Evolutionary conservation across 23 red algal genomes (phyloP).

Genomic region (Agarophyton chilense): DNA sequence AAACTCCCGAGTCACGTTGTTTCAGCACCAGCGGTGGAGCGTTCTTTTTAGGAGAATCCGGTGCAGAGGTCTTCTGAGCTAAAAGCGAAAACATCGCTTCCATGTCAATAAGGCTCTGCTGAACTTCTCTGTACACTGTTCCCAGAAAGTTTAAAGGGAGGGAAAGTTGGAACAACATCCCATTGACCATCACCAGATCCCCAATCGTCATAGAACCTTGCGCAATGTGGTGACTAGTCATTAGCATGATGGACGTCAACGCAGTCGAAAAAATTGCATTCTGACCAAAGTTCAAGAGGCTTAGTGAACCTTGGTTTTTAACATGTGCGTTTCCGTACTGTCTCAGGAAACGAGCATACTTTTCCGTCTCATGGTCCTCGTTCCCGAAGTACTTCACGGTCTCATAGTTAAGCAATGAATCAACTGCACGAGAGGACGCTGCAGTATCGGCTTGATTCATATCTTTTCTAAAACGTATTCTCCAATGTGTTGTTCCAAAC

Average conservation of each 20-base stretch:
- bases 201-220: conserved; percentile 89
- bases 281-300: conserved; percentile 97
- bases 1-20: conserved; percentile 16
- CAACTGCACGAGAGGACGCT: conserved; percentile 87
- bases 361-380: conserved; percentile 87
- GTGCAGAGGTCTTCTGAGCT: background rate
- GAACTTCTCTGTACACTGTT: conserved; percentile 96
- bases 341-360: conserved; percentile 83
- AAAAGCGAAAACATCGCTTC: conserved; percentile 92
- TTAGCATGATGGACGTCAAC: conserved; percentile 93
- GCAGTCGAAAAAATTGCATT: conserved; percentile 94
- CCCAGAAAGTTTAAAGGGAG: conserved; percentile 98
- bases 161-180: conserved; percentile 93
- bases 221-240: conserved; percentile 83
- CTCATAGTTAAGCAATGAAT: conserved; percentile 97
- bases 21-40: conserved; percentile 41
- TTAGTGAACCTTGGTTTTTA: conserved; percentile 89
- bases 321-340: conserved; percentile 91
- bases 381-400: conserved; percentile 98
- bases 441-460: conserved; percentile 97
- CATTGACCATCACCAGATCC: conserved; percentile 98
- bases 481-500: conserved; percentile 90
- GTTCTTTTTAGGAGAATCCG: background rate
- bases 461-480: conserved; percentile 87
- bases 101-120: conserved; percentile 99